phyloP scores from a whole-genome alignment of 768 basidiomycete species.

The Suillus plorans region DNA sequence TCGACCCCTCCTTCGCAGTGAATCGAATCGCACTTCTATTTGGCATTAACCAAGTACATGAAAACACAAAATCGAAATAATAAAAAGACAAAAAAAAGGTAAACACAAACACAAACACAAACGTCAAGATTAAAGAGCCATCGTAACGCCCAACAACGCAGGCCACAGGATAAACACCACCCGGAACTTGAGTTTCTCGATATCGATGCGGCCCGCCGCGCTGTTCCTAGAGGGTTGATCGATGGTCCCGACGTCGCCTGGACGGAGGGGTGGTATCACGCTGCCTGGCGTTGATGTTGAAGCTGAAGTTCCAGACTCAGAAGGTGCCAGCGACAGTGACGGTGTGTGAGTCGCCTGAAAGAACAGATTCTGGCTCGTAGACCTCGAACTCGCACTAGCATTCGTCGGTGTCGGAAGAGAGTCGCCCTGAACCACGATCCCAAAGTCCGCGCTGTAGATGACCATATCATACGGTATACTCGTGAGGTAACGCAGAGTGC shows the following conservation, averaged over 20 bases:
- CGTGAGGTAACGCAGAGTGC: conserved; percentile 35
- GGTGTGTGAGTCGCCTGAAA: background rate
- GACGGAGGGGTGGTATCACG: conserved; percentile 4
- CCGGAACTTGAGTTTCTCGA: conserved; percentile 43
- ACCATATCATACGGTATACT: conserved; percentile 23
- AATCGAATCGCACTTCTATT: background rate
- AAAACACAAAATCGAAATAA: conserved; percentile 4
- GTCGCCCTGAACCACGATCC: conserved; percentile 23
- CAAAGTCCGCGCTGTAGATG: conserved; percentile 54
- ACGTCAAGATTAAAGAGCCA: conserved; percentile 41
- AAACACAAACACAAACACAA: background rate
- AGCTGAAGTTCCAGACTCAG: background rate
- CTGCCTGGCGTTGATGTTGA: background rate
- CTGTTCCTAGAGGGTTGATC: conserved; percentile 11
- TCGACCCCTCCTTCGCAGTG: too few species aligned
- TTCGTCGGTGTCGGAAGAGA: background rate
- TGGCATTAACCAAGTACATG: background rate
- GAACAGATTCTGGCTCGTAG: background rate
- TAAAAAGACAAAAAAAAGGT: background rate
- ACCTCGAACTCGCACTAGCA: background rate
- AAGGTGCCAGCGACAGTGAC: background rate
- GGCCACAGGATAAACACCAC: conserved; percentile 57
- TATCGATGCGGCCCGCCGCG: conserved; percentile 26
- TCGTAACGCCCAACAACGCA: conserved; percentile 52
- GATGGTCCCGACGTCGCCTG: conserved; percentile 6